Conservation (phyloP, 2,329 filamentous ascomycete species). For the Lachnellula arida region DNA sequence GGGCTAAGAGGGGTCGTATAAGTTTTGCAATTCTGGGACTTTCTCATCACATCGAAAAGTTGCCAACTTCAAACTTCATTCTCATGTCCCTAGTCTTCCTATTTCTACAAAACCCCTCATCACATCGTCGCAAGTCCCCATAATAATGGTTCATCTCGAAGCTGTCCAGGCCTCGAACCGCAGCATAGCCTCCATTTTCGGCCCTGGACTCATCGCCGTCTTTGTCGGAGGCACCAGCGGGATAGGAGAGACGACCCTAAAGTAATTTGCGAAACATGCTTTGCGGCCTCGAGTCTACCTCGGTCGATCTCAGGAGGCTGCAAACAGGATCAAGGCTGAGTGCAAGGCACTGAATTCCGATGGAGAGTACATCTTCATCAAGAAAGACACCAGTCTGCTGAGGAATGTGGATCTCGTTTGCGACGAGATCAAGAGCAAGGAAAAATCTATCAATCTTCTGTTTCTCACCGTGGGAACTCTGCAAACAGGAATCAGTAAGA, state of each 20-base stretch:
- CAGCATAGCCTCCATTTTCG: constrained; percentile 30
- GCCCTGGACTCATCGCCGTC: constrained; percentile 40
- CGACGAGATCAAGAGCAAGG: constrained; percentile 38
- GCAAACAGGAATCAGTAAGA: constrained; percentile 23
- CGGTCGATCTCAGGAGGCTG: constrained; percentile 38
- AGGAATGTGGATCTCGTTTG: constrained; percentile 45
- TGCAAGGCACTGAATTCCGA: constrained; percentile 38
- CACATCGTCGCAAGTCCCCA: neutral
- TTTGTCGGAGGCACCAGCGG: constrained; percentile 51
- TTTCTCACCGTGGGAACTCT: constrained; percentile 39
- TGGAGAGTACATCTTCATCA: constrained; percentile 43
- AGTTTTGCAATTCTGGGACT: too few relatives aligned
- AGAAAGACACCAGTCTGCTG: constrained; percentile 45
- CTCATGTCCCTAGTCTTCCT: too few relatives aligned
- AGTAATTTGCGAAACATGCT: constrained; percentile 39
- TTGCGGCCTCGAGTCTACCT: constrained; percentile 44
- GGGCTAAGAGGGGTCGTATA: too few relatives aligned
- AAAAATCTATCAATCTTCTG: constrained; percentile 41
- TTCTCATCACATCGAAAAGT: too few relatives aligned
- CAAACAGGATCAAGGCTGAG: constrained; percentile 36
- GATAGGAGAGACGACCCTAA: constrained; percentile 45
- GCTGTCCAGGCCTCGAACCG: constrained; percentile 34
- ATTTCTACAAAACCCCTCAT: too few relatives aligned
- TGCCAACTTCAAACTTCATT: too few relatives aligned
- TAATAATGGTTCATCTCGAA: constrained; percentile 27